Conservation (phyloP, 2,329 filamentous ascomycete species). For the Rhynchosporium secalis region DNA sequence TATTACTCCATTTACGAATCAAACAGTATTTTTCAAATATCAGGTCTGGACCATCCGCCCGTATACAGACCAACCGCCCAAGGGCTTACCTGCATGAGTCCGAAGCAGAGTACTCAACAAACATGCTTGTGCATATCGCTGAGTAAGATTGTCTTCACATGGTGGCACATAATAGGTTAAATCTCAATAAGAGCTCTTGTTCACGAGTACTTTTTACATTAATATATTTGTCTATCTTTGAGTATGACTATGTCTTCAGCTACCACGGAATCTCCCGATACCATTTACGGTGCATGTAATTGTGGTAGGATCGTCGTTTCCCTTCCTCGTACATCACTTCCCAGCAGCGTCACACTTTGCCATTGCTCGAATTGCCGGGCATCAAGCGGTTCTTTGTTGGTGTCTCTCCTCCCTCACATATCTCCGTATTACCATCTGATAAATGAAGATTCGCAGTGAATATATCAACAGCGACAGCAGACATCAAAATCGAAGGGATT, state of each 20-base stretch:
- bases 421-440: background rate
- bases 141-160: background rate
- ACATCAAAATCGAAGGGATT: conserved; percentile 19
- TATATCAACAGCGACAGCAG: conserved; percentile 12
- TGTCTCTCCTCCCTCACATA: background rate
- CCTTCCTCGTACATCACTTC: conserved; percentile 14
- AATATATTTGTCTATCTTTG: background rate
- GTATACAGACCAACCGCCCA: too few species aligned
- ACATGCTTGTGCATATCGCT: background rate
- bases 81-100: conserved; percentile 2
- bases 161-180: background rate
- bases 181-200: background rate
- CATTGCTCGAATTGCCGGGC: conserved; percentile 23
- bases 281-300: conserved; percentile 21
- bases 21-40: too few species aligned
- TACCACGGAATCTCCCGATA: conserved; percentile 6
- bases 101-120: background rate
- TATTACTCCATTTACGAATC: too few species aligned
- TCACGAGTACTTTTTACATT: background rate
- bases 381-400: conserved; percentile 13
- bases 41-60: too few species aligned
- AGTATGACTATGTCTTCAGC: conserved; percentile 6
- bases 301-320: conserved; percentile 20
- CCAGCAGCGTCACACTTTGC: conserved; percentile 15
- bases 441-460: conserved; percentile 18